A percentile compares a stretch with the other conserved stretches of the same genome.
These are phyloP conservation scores for Tirmania nivea DNA, from an alignment of 495 filamentous ascomycete species.

Conservation along the genomic window DNA sequence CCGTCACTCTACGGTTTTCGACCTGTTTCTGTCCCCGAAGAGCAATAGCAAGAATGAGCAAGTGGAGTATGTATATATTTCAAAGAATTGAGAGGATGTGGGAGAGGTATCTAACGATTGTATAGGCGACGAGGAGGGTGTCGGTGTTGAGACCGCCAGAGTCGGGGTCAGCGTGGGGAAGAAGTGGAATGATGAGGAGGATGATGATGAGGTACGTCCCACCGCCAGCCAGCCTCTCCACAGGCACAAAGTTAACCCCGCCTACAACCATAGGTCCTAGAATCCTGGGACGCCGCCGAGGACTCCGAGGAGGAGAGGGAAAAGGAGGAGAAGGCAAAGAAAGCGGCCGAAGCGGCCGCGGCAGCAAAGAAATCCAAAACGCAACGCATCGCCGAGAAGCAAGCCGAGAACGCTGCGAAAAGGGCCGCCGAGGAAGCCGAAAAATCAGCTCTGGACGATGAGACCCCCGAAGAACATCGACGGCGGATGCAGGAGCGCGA, in stretches of 20 bases:
- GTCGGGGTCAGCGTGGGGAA: slow-evolving; percentile 2
- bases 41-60: too few species aligned
- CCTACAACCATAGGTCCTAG: slow-evolving; percentile 43
- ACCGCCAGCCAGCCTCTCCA: not conserved
- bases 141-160: not conserved
- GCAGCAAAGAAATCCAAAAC: slow-evolving; percentile 80
- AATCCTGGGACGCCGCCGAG: slow-evolving; percentile 92
- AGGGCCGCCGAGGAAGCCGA: slow-evolving; percentile 31
- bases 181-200: slow-evolving; percentile 88
- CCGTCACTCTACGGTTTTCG: too few species aligned
- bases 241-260: not conserved
- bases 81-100: too few species aligned
- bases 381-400: slow-evolving; percentile 65
- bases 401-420: slow-evolving; percentile 27
- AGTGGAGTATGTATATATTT: too few species aligned
- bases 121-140: too few species aligned
- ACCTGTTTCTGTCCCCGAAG: too few species aligned
- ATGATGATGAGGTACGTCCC: slow-evolving; percentile 57
- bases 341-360: slow-evolving; percentile 79
- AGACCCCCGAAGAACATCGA: slow-evolving; percentile 48
- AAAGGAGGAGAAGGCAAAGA: slow-evolving; percentile 63
- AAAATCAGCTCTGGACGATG: slow-evolving; percentile 38
- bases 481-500: slow-evolving; percentile 44
- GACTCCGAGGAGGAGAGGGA: slow-evolving; percentile 93
- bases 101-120: too few species aligned